Evolutionary conservation across 2,329 filamentous ascomycete species (phyloP), one percentile per base, ranked within the genome.

Genomic region (Hypoxylon sp.): DNA sequence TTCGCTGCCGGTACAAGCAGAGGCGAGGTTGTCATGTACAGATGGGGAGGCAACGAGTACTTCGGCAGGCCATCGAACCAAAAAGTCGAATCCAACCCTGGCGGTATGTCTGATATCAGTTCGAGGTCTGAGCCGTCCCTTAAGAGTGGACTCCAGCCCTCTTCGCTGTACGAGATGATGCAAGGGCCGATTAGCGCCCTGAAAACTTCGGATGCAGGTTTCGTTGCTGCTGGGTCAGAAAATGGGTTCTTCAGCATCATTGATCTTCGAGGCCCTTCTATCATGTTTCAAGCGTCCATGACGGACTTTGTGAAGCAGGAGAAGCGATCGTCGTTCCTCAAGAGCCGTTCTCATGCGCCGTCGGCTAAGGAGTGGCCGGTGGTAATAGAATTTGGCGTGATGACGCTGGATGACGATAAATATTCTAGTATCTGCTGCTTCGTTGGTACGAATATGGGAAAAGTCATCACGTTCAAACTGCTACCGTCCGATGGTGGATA

Each of bases 361-460:
- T 73, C 78, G 3, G 71, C 67, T 2, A 82, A 81, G 43, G 93
- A 97, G 69, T 96, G 88, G 84, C 87, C 91, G 0, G 92, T 91
- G 0, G 82, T 80, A 24, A 86, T 98, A 23, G 91, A 97, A 70
- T 99, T 98, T 76, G 92, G 91, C 49, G 91, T 97, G 42, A 88
- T 99, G 87, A 96, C 90, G 2, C 78, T 97, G 3, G 95, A 98
- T 38, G 90, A 89, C n/a, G 94, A 98, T 70, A 87, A 91, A 63
- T 99, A 96, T 72, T 98, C 95, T 1, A 97, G 92, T 69, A 96
- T 99, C 54, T 86, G 89, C 56, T 90, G 95, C 65, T 96, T 98
- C 66, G 90, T 96, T 1, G 95, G 95, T 17, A 98, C 95, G 0
- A 93, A 88, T 64, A 75, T 86, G 24, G 95, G 95, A 35, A 91